Conservation (phyloP, 2,329 filamentous ascomycete genomes). For the Cladosporium sp. region DNA sequence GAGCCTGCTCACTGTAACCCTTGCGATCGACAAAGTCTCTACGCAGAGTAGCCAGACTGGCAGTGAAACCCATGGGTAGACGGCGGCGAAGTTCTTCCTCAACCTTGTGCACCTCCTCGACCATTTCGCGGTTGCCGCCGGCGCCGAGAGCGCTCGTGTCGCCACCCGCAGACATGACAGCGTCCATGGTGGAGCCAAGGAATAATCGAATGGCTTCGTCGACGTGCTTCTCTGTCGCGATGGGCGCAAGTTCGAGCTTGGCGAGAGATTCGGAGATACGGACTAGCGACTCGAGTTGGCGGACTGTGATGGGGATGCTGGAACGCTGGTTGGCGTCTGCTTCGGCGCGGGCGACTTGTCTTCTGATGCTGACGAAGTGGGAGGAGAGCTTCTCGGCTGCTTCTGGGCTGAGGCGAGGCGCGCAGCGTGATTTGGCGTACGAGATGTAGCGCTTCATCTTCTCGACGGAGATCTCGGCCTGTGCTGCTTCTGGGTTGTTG, state of each 20-base stretch:
- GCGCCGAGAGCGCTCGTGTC: conserved; percentile 77
- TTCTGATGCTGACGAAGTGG: conserved; percentile 93
- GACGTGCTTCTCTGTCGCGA: conserved; percentile 88
- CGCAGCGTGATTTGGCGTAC: conserved; percentile 95
- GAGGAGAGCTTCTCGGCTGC: conserved; percentile 95
- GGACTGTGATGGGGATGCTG: conserved; percentile 94
- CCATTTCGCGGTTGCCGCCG: conserved; percentile 77
- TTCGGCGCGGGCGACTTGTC: conserved; percentile 89
- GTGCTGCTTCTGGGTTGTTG: conserved; percentile 74
- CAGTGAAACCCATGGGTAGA: conserved; percentile 93
- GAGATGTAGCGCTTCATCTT: conserved; percentile 98
- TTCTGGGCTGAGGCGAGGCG: conserved; percentile 83
- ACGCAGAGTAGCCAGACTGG: conserved; percentile 79
- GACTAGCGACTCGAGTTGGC: conserved; percentile 94
- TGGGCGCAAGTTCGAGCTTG: conserved; percentile 80
- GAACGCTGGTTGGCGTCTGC: conserved; percentile 86
- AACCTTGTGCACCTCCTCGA: conserved; percentile 83
- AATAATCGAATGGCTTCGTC: conserved; percentile 97
- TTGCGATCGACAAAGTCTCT: conserved; percentile 91
- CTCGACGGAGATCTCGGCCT: conserved; percentile 88
- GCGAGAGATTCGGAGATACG: conserved; percentile 95
- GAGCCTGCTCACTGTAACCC: conserved; percentile 81
- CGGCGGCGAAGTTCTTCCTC: conserved; percentile 82
- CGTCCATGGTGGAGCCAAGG: conserved; percentile 96
- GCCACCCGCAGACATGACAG: conserved; percentile 57